Evolutionary conservation across 805 yeast species (phyloP).

Genomic region (Priceomyces carsonii): DNA sequence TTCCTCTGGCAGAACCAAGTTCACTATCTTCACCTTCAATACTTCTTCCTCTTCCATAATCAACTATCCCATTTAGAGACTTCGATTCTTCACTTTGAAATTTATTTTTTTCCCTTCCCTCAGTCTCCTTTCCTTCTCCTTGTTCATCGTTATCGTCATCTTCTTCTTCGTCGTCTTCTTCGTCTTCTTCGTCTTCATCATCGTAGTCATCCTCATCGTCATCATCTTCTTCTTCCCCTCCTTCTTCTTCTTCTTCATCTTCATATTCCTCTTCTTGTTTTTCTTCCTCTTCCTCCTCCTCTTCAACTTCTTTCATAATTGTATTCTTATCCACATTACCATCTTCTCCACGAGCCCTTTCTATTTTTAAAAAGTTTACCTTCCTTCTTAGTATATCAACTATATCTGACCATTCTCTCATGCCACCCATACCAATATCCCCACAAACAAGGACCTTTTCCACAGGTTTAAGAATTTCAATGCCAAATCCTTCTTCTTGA

Average conservation of each 20-base stretch:
- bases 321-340: slow-evolving; percentile 14
- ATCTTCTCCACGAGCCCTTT: slow-evolving; percentile 16
- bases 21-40: slow-evolving; percentile 1
- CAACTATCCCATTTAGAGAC: slow-evolving; percentile 2
- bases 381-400: slow-evolving; percentile 43
- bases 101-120: slow-evolving; percentile 10
- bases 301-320: slow-evolving; percentile 23
- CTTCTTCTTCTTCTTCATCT: slow-evolving; percentile 38
- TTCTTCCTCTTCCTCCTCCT: slow-evolving; percentile 32
- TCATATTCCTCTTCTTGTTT: slow-evolving; percentile 41
- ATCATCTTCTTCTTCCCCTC: slow-evolving; percentile 39
- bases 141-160: slow-evolving; percentile 1
- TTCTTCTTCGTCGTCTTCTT: slow-evolving; percentile 7
- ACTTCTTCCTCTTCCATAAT: background rate
- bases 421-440: slow-evolving; percentile 52
- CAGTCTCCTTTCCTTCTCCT: background rate
- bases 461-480: slow-evolving; percentile 46
- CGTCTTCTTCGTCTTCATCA: slow-evolving; percentile 19
- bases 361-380: slow-evolving; percentile 28
- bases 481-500: slow-evolving; percentile 42
- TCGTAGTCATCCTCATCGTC: slow-evolving; percentile 38
- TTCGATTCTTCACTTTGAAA: background rate
- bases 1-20: background rate
- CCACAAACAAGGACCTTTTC: slow-evolving; percentile 50
- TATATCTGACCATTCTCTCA: slow-evolving; percentile 49